Conservation (phyloP, 1,284 basidiomycete genomes). For the Vanrija pseudolonga region DNA sequence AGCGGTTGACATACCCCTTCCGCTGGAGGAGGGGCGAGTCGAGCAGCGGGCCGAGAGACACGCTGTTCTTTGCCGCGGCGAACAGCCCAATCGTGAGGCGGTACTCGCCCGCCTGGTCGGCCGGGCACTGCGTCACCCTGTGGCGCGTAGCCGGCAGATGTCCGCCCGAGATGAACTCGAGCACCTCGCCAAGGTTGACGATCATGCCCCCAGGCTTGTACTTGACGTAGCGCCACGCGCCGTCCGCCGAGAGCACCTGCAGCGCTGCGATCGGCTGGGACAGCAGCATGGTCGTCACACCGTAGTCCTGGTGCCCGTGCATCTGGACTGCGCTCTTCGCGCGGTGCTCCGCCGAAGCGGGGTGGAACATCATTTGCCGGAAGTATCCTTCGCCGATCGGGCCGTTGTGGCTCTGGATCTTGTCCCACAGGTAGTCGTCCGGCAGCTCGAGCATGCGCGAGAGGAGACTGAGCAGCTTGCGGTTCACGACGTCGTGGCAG, state of each 20-base stretch:
- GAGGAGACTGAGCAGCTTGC: conserved; percentile 8
- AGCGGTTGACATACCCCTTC: conserved; percentile 1
- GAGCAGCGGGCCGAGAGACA: not conserved
- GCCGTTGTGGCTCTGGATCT: not conserved
- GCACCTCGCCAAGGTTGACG: conserved; percentile 24
- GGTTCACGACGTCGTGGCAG: conserved; percentile 11
- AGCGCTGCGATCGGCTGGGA: conserved; percentile 48
- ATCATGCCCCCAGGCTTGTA: conserved; percentile 30
- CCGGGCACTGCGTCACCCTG: conserved; percentile 9
- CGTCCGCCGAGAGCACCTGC: conserved; percentile 46
- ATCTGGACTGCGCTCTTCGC: conserved; percentile 6
- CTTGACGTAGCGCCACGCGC: conserved; percentile 47
- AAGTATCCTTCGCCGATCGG: conserved; percentile 24
- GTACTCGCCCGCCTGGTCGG: conserved; percentile 6
- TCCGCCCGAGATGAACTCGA: conserved; percentile 19
- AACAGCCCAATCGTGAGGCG: conserved; percentile 12
- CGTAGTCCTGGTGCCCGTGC: conserved; percentile 20
- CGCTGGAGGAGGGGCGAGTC: not conserved
- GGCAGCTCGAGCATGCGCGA: conserved; percentile 7
- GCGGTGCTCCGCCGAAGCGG: not conserved
- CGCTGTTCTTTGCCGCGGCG: conserved; percentile 6
- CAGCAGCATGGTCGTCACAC: conserved; percentile 21
- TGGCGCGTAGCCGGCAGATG: conserved; percentile 18
- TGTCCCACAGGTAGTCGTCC: conserved; percentile 14
- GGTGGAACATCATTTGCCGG: conserved; percentile 17